Evolutionary conservation across 179 eudicot genomes (phyloP), one percentile per base, ranked within the genome.

Genomic region (Beta lomatogona): DNA sequence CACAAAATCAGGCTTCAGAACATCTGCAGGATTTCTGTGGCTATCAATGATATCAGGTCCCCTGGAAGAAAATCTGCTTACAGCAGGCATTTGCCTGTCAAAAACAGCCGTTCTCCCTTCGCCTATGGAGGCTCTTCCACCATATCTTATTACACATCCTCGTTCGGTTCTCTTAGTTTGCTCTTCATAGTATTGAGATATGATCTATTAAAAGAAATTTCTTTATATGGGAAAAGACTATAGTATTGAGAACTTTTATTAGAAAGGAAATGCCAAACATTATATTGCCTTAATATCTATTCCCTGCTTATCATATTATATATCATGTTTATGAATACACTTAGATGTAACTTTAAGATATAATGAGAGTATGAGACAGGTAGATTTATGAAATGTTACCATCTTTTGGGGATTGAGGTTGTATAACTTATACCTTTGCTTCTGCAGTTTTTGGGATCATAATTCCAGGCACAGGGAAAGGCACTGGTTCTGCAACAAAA

Each of bases 11-110:
- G 97, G 99, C 89, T 96, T 94, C 8, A 96, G 87, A 13, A 94
- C 90, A 81, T 96, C 98, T 44, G 87, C 78, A 11, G 90, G 91
- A 50, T 80, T 89, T 77, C 86, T 85, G 9, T 80, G 85, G 75
- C 69, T 81, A 76, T 94, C 92, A 5, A 89, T 89, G 80, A 88
- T 85, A 80, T 94, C 93, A 15, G 98, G 97, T 31, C 99, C 99
- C 72, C 99, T 91, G 66, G 99, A 90, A 45, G 99, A 96, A 81
- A 87, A 96, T 84, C 99, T 86, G 85, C 92, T 92, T 18, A 96
- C 97, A 60, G 86, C 70, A 25, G 97, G 96, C 22, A 86, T 87
- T 78, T 91, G 83, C 74, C 88, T 94, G 15, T 19, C 82, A 76
- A 87, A 94, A 70, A 88, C 71, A 73, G 98, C 97, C 66, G 84